phyloP scores from a whole-genome alignment of 108 stramenopile genomes.

The Cyclostephanos invisitatus region DNA sequence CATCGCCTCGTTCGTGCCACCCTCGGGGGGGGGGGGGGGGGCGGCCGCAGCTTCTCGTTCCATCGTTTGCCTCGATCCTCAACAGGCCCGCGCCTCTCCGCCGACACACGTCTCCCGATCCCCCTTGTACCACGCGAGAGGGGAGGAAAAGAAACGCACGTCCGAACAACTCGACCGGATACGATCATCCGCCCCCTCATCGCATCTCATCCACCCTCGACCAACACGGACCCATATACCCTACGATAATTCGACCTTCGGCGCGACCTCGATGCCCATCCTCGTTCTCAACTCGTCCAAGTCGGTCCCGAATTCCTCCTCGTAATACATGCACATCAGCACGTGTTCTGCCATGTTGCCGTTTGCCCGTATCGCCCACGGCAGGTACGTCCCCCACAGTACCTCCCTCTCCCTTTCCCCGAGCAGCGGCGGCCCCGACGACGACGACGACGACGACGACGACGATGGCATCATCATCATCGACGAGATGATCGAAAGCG shows the following conservation, averaged over 20 bases:
- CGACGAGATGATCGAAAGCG: slow-evolving; percentile 61
- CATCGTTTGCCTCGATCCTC: too few species aligned
- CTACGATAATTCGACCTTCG: slow-evolving; percentile 28
- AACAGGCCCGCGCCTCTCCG: too few species aligned
- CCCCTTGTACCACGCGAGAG: too few species aligned
- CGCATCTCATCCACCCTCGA: too few species aligned
- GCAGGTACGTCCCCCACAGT: slow-evolving; percentile 66
- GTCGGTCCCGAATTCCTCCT: slow-evolving; percentile 83
- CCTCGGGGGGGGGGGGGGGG: too few species aligned
- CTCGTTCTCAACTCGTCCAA: slow-evolving; percentile 62
- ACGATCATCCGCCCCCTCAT: too few species aligned
- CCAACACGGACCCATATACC: too few species aligned
- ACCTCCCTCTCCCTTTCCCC: slow-evolving; percentile 36
- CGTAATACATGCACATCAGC: slow-evolving; percentile 81
- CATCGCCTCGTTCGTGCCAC: too few species aligned
- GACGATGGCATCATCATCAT: slow-evolving; percentile 39
- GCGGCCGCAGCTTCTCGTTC: too few species aligned
- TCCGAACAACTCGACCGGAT: too few species aligned
- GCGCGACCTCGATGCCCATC: slow-evolving; percentile 72
- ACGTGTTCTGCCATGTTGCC: slow-evolving; percentile 23
- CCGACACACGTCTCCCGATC: too few species aligned
- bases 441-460: background rate
- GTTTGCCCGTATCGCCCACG: slow-evolving; percentile 69
- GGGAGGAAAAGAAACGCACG: too few species aligned
- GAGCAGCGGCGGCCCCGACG: slow-evolving; percentile 20